Percentiles rank a stretch among this genome's conserved stretches.
Conservation (phyloP, 2,329 filamentous ascomycete species). For the Talaromyces funiculosus region DNA sequence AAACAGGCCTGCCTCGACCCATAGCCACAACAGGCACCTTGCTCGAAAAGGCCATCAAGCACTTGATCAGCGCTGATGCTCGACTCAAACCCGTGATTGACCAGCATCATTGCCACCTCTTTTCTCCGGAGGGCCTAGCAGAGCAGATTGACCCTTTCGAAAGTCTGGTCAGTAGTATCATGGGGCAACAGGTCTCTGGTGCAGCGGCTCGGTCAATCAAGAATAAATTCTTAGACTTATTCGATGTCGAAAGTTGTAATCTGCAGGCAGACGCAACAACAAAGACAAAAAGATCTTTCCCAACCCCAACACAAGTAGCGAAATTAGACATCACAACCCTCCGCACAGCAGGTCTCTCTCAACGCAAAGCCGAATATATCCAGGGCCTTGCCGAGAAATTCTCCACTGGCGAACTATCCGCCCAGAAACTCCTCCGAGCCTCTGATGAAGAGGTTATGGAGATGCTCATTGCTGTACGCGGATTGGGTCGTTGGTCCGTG, state of each 20-base stretch:
- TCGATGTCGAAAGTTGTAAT: conserved; percentile 41
- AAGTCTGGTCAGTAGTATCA: conserved; percentile 76
- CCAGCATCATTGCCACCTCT: conserved; percentile 69
- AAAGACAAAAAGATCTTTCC: conserved; percentile 50
- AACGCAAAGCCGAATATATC: conserved; percentile 94
- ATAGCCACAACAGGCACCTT: conserved; percentile 63
- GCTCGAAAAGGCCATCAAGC: conserved; percentile 67
- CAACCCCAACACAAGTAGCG: conserved; percentile 68
- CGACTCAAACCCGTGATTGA: conserved; percentile 68
- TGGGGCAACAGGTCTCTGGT: conserved; percentile 92
- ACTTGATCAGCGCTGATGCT: conserved; percentile 67
- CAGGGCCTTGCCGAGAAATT: conserved; percentile 81
- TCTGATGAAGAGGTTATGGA: conserved; percentile 81
- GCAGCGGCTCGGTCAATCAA: conserved; percentile 88
- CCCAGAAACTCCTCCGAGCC: conserved; percentile 68
- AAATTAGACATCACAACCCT: conserved; percentile 59
- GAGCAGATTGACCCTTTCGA: conserved; percentile 87
- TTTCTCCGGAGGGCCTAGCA: conserved; percentile 73
- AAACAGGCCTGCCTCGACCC: conserved; percentile 36
- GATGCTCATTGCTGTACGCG: conserved; percentile 76
- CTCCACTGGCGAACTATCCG: conserved; percentile 64
- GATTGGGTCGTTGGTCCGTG: conserved; percentile 83
- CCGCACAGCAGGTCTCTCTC: conserved; percentile 79
- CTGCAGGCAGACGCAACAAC: not conserved
- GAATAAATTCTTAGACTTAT: conserved; percentile 72